Conservation (phyloP, 805 yeast species). For the Metschnikowia bowlesiae region DNA sequence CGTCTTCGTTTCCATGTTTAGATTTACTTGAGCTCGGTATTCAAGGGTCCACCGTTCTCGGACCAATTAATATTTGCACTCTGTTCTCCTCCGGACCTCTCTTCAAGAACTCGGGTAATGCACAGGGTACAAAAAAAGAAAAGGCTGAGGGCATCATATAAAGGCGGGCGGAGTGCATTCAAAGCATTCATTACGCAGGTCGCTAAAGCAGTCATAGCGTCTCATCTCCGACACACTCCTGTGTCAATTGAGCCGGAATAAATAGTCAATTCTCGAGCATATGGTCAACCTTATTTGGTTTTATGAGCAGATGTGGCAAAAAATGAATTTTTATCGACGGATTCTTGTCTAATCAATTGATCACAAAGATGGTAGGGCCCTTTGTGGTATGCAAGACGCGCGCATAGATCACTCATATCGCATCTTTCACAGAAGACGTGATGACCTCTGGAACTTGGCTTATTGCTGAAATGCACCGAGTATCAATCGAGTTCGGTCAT, state of each 20-base stretch:
- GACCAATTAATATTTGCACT: neutral
- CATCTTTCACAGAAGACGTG: neutral
- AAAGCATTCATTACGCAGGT: neutral
- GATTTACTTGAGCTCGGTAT: neutral
- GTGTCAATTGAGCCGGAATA: neutral
- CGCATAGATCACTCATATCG: constrained; percentile 6
- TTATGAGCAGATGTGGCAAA: neutral
- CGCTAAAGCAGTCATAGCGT: neutral
- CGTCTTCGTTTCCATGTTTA: neutral
- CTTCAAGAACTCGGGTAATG: neutral
- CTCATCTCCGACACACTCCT: neutral
- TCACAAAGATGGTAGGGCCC: neutral
- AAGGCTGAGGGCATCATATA: neutral
- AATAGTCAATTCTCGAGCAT: neutral
- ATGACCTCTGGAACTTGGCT: neutral
- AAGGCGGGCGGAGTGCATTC: constrained; percentile 1
- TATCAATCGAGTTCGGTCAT: too few relatives aligned
- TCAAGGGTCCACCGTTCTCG: neutral
- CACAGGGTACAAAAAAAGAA: constrained; percentile 2
- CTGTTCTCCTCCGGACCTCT: neutral
- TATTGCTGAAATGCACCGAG: neutral
- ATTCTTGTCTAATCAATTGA: neutral
- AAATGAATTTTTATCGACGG: neutral
- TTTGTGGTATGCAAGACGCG: constrained; percentile 1
- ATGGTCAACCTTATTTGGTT: neutral